Evolutionary conservation across 2,329 filamentous ascomycete species (phyloP), one percentile per base, ranked within the genome.

Genomic region (Pestalotiopsis sp.): DNA sequence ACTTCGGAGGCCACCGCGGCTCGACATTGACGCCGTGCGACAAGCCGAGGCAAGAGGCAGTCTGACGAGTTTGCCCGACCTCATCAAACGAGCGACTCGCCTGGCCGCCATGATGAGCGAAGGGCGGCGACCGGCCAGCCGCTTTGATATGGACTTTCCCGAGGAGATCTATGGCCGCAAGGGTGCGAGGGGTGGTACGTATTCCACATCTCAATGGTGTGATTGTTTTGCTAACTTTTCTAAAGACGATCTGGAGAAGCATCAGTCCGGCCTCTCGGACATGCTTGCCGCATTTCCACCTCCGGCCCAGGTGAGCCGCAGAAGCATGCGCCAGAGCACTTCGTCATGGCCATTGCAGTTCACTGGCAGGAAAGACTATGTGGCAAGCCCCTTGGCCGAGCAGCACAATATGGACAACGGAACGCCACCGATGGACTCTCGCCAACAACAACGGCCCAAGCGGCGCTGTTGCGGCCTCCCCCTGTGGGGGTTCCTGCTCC

Each of bases 51-150:
- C 92, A 1, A 89, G 96, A 75, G 95, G 94, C 4, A 98, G 95
- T 78, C 85, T 97, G 71, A 98, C 96, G 1, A 98, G 95, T 80
- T 83, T 99, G 69, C 92, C 95, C 0, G 96, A 98, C 78, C 83
- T 99, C 70, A 98, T 99, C 73, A 88, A 90, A 75, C 89, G 96
- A 73, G 96, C 96, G 12, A 98, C 95, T 0, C 90, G 90, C 72
- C 83, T 98, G 49, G 95, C 95, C 17, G 89, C 93, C 0, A 94
- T 97, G 80, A 90, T 99, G 69, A 95, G 98, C 75, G 91, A 91
- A 72, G 95, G 95, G 13, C 91, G 84, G 71, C 83, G 89, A 72
- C 89, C 89, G 36, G 88, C 83, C 25, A 91, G 89, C 74, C 84
- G 86, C 17, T 81, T 89, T 57, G 85, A 87, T 23, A 76, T 90